Percentiles rank a stretch among this genome's conserved stretches.
Conservation (phyloP, 2,329 filamentous ascomycete species). For the Fusarium sp. region DNA sequence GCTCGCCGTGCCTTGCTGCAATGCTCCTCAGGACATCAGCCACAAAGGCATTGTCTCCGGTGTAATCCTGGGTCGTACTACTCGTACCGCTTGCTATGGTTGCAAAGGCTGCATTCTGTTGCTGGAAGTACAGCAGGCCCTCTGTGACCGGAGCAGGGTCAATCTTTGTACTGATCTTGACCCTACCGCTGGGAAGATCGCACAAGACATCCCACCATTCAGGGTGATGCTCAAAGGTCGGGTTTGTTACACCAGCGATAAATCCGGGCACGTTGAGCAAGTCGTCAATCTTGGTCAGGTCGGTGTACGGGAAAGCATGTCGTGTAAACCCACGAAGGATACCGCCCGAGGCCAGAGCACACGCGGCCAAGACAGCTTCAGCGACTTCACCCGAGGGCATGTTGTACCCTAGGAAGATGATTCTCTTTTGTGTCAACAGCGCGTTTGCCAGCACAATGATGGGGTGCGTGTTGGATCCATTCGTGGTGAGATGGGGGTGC, state of each 20-base stretch:
- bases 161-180: constrained; percentile 93
- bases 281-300: constrained; percentile 97
- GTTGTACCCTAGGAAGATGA: constrained; percentile 96
- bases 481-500: constrained; percentile 93
- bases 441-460: constrained; percentile 96
- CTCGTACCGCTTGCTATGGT: constrained; percentile 58
- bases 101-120: constrained; percentile 73
- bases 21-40: constrained; percentile 85
- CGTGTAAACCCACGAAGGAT: constrained; percentile 93
- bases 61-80: constrained; percentile 70
- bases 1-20: constrained; percentile 85
- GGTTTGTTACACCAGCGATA: constrained; percentile 97
- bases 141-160: constrained; percentile 85
- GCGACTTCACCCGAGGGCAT: constrained; percentile 95
- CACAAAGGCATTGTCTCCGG: constrained; percentile 91
- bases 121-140: constrained; percentile 86
- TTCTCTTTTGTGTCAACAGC: constrained; percentile 92
- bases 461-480: constrained; percentile 88
- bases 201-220: constrained; percentile 99
- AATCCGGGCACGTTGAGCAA: constrained; percentile 95
- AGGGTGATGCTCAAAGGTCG: constrained; percentile 91
- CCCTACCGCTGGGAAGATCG: constrained; percentile 88
- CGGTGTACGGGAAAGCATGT: constrained; percentile 97
- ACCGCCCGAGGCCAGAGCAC: constrained; percentile 90
- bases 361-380: constrained; percentile 97